These are phyloP conservation scores for Hanseniaspora taiwanica DNA, from an alignment of 805 yeast genomes.

Conservation along the genomic window DNA sequence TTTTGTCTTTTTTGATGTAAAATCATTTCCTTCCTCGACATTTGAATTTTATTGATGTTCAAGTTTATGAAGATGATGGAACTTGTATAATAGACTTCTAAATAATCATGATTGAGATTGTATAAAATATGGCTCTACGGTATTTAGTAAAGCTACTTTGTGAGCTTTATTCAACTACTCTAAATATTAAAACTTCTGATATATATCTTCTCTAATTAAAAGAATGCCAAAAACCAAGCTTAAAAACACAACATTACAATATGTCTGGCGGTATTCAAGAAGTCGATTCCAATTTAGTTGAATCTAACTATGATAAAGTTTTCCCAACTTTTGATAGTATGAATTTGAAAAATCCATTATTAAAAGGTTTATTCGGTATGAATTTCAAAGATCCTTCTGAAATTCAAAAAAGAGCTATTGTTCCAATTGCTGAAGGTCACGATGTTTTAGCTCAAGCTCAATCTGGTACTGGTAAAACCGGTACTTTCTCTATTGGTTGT, in stretches of 20 bases:
- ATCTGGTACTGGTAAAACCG: constrained; percentile 98
- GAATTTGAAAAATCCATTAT: constrained; percentile 50
- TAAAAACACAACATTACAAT: constrained; percentile 4
- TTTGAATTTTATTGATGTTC: too few species aligned
- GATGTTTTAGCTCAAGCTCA: constrained; percentile 98
- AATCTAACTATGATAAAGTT: constrained; percentile 91
- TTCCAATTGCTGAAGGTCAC: constrained; percentile 86
- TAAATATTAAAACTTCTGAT: too few species aligned
- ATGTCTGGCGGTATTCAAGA: constrained; percentile 52
- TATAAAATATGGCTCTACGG: background rate
- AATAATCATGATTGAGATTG: background rate
- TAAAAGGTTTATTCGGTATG: constrained; percentile 64
- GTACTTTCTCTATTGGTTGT: constrained; percentile 84
- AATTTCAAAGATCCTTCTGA: constrained; percentile 97
- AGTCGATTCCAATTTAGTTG: constrained; percentile 72
- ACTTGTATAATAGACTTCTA: too few species aligned
- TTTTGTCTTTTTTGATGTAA: too few species aligned
- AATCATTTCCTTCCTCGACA: too few species aligned
- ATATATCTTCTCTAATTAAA: too few species aligned
- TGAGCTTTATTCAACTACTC: too few species aligned
- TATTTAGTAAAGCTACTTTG: too few species aligned
- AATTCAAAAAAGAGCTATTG: constrained; percentile 93
- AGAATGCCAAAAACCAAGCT: background rate
- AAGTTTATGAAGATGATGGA: too few species aligned
- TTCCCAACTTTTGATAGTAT: constrained; percentile 59